Base-by-base conservation (phyloP, 75 land plant species). In the Selaginella tamariscina region DNA sequence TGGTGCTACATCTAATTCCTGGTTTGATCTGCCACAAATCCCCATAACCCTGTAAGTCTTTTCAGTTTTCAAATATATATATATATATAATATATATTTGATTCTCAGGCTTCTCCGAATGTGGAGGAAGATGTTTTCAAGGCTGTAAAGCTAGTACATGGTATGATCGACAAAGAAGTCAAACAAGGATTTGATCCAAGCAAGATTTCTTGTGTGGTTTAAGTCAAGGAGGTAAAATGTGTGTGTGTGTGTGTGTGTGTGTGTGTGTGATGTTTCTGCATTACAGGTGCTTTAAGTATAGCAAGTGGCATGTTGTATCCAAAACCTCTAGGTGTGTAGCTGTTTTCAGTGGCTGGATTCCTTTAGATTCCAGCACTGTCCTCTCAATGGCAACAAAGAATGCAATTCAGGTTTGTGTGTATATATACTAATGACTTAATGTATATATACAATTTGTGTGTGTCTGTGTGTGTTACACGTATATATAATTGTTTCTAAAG, bases 251-350 rank as follows among this genome's bases (percentile, higher is more conserved):
- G 22, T n/a, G 2, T 28, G 21, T 33, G 56, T 27, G 32, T 39
- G 24, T 13, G 8, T 67, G 69, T 22, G n/a, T 26, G 9, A 26
- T 65, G 13, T 65, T 65, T n/a, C 56, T 24, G 44, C 39, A 60
- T 71, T 30, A 59, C 78, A 91, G 96, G 93, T 77, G 88, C 96
- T 32, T 70, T 91, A 74, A 79, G 86, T 22, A 68, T 91, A 56
- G 96, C 96, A 33, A 88, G 89, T 78, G 83, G 83, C 21, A 69
- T 91, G 77, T 73, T 85, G 23, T 91, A 91, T 75, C 93, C 93
- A 29, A 82, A 74, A 73, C 82, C 77, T 39, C 79, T 91, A 1
- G 96, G 88, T 31, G 96, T 13, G 88, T 86, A 70, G 92, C 96
- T 13, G 75, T 90, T 0, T 90, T 90, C 57, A 88, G 92, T 73